phyloP scores from a whole-genome alignment of 768 basidiomycete genomes.

The Suillus clintonianus region DNA sequence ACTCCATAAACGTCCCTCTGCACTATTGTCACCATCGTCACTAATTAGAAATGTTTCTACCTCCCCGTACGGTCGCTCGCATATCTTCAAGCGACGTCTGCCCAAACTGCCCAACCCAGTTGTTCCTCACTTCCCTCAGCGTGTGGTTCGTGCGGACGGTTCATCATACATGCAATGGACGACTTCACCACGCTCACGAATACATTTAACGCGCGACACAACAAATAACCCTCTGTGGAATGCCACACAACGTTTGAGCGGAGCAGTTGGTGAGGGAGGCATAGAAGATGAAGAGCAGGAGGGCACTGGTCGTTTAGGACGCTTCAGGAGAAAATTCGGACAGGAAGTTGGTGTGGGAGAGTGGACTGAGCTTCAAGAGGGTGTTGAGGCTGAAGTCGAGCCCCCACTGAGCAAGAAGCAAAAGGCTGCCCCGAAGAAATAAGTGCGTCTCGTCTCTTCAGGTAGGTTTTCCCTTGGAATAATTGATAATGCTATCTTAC shows the following conservation, averaged over 20 bases:
- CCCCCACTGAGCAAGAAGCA: constrained; percentile 18
- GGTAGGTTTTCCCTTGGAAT: not conserved
- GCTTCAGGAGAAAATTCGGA: constrained; percentile 77
- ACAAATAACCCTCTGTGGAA: constrained; percentile 91
- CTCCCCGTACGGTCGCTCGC: constrained; percentile 83
- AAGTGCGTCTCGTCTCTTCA: not conserved
- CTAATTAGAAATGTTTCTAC: constrained; percentile 40
- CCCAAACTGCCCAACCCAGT: constrained; percentile 77
- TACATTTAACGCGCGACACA: constrained; percentile 82
- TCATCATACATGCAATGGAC: constrained; percentile 87
- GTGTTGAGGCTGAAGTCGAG: constrained; percentile 27
- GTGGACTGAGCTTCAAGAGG: constrained; percentile 27
- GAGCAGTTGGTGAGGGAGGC: constrained; percentile 40
- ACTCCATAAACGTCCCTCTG: not conserved
- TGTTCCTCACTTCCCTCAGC: constrained; percentile 85
- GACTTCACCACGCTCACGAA: constrained; percentile 78
- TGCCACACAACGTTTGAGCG: constrained; percentile 55
- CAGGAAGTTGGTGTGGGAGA: constrained; percentile 42
- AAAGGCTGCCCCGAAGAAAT: constrained; percentile 4
- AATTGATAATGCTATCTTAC: not conserved
- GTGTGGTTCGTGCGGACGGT: constrained; percentile 84
- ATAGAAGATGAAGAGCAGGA: constrained; percentile 66
- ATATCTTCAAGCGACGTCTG: constrained; percentile 73
- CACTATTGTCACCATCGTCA: not conserved
- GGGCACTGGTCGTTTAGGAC: constrained; percentile 74